These are phyloP conservation scores for Phytomonas sp. DNA, from an alignment of 208 protist species.

Conservation along the genomic window DNA sequence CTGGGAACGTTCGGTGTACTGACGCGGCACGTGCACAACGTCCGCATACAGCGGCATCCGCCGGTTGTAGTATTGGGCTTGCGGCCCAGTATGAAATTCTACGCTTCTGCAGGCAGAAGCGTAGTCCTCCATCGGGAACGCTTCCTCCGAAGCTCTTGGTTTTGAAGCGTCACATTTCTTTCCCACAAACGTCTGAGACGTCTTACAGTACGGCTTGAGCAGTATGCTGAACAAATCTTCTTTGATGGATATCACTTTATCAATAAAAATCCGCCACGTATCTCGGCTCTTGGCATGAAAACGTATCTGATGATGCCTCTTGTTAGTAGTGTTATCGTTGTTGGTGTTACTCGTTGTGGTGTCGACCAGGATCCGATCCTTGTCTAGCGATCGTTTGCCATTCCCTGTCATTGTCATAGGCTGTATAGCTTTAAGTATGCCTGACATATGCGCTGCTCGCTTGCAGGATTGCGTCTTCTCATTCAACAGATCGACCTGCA, in stretches of 20 bases:
- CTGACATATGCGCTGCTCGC: slow-evolving; percentile 14
- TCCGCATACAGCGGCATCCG: slow-evolving; percentile 22
- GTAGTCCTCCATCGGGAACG: slow-evolving; percentile 24
- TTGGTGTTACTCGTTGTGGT: neutral
- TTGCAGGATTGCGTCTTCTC: slow-evolving; percentile 15
- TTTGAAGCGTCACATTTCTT: neutral
- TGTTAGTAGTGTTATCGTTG: neutral
- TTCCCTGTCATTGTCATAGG: slow-evolving; percentile 19
- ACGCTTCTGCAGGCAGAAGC: neutral
- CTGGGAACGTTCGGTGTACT: slow-evolving; percentile 21
- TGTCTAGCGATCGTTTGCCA: slow-evolving; percentile 17
- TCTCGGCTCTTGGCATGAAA: neutral
- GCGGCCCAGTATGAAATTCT: neutral
- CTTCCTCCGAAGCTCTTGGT: neutral
- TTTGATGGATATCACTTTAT: neutral
- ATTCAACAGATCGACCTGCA: slow-evolving; percentile 34
- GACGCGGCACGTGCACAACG: slow-evolving; percentile 25
- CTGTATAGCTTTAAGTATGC: slow-evolving; percentile 25
- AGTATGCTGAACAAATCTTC: neutral
- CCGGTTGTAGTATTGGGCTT: slow-evolving; percentile 20
- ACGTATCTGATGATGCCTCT: neutral
- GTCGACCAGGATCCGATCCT: slow-evolving; percentile 12
- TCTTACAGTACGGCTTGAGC: neutral
- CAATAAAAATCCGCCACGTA: neutral
- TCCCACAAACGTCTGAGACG: neutral